Conservation (phyloP, 331 rosid genomes). For the Malus hybrid region DNA sequence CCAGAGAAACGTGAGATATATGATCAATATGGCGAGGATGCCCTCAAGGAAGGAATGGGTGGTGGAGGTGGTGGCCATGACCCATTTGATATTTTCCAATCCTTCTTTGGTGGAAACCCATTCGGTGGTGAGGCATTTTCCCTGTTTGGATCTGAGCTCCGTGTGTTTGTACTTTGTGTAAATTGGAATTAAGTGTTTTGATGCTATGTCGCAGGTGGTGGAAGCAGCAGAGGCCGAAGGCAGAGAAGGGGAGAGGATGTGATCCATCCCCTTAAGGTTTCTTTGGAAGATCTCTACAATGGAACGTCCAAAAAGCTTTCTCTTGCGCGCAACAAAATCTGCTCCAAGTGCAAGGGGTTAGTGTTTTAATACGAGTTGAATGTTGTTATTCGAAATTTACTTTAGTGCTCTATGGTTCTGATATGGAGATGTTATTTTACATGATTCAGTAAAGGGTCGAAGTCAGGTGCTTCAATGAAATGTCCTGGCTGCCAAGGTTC, state of each 20-base stretch:
- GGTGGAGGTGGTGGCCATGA: conserved; percentile 83
- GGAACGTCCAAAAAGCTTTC: conserved; percentile 54
- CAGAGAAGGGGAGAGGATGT: conserved; percentile 63
- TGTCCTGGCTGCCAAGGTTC: conserved; percentile 90
- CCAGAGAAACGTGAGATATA: conserved; percentile 95
- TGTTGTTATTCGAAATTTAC: background rate
- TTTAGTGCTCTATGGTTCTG: background rate
- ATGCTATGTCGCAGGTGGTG: conserved; percentile 19
- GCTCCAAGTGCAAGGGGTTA: conserved; percentile 54
- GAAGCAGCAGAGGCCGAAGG: conserved; percentile 54
- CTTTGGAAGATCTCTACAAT: conserved; percentile 45
- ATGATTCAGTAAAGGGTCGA: conserved; percentile 74
- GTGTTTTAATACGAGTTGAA: background rate
- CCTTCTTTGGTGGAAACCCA: conserved; percentile 85
- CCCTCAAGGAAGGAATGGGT: conserved; percentile 96
- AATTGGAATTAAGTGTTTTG: background rate
- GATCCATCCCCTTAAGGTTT: conserved; percentile 48
- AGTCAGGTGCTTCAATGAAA: conserved; percentile 80
- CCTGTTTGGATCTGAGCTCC: background rate
- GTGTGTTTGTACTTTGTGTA: background rate
- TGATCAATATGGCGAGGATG: conserved; percentile 86
- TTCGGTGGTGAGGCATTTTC: conserved; percentile 50
- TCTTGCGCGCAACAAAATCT: conserved; percentile 44
- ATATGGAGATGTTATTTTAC: background rate
- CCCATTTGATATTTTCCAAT: conserved; percentile 84